Evolutionary conservation across 768 basidiomycete species (phyloP), one percentile per base, ranked within the genome.

Genomic region (Mycena crocata): DNA sequence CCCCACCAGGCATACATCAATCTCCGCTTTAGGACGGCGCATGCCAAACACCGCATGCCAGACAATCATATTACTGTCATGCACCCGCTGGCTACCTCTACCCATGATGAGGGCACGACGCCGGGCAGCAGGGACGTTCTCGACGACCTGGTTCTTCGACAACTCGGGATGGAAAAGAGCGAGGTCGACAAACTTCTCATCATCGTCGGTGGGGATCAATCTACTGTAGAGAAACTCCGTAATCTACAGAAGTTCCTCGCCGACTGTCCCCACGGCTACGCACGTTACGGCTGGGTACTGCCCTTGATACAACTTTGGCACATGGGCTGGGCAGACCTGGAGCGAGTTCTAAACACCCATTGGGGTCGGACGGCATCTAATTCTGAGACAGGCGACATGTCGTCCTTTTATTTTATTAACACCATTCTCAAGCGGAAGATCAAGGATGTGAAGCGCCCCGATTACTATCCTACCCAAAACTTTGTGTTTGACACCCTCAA

Each of bases 391-490:
- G 57, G 57, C 19, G 57, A 57, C 57, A 57, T 57, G 42, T 57
- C 57, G 5, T 45, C 42, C 12, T 57, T 13, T 46, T 57, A 45
- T 46, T 57, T 57, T 24, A 35, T 46, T 26, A 57, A 57, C 57
- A 57, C 57, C 21, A 57, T 57, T 17, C 44, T 57, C 15, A 57
- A 57, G 31, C 57, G 57, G 21, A 57, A 57, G 31, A 46, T 57
- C 42, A 57, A 57, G 23, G 42, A 57, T 21, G 57, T 57, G 32
- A 57, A 57, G 42, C 57, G 57, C 28, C 57, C 57, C 7, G 57
- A 57, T 26, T 57, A 57, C 44, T 57, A 57, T n/a, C 57, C 57
- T 3, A 57, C 57, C 44, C 57, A 57, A n/a, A 57, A 57, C 31
- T 57, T 57, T 34, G 34, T 57, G 12, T 57, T 57, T 23, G 57